A percentile compares a stretch with the other conserved stretches of the same genome.
These are phyloP conservation scores for Crithidia expoeki DNA, from an alignment of 208 protist genomes.

Conservation along the genomic window DNA sequence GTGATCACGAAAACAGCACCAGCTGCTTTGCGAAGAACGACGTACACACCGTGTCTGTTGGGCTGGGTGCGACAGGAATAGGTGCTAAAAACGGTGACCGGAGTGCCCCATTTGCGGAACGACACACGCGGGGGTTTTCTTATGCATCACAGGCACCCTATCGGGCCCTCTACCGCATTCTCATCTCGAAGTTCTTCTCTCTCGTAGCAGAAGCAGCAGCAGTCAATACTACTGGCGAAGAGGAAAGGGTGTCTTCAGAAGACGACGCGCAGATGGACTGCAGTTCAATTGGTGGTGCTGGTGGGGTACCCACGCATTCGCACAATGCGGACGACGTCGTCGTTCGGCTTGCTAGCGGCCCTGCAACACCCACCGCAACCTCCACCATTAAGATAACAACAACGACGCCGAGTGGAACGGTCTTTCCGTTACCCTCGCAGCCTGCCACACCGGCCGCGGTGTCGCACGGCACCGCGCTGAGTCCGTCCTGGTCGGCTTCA, in stretches of 20 bases:
- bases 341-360: background rate
- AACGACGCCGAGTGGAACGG: background rate
- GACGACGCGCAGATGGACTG: no score
- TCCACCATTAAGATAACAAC: background rate
- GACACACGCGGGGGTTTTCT: conserved; percentile 10
- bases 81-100: background rate
- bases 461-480: background rate
- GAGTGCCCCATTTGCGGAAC: background rate
- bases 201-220: background rate
- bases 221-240: background rate
- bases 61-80: background rate
- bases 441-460: background rate
- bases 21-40: background rate
- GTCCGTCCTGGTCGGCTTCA: conserved; percentile 1
- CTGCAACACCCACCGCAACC: background rate
- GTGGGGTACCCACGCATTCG: background rate
- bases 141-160: conserved; percentile 22
- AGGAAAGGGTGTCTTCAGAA: no score
- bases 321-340: background rate
- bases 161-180: conserved; percentile 22
- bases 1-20: background rate
- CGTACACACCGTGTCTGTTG: background rate
- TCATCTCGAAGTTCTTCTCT: conserved; percentile 17
- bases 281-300: background rate
- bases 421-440: background rate